phyloP scores from a whole-genome alignment of 2,329 filamentous ascomycete genomes.

The Lachnellula arida region DNA sequence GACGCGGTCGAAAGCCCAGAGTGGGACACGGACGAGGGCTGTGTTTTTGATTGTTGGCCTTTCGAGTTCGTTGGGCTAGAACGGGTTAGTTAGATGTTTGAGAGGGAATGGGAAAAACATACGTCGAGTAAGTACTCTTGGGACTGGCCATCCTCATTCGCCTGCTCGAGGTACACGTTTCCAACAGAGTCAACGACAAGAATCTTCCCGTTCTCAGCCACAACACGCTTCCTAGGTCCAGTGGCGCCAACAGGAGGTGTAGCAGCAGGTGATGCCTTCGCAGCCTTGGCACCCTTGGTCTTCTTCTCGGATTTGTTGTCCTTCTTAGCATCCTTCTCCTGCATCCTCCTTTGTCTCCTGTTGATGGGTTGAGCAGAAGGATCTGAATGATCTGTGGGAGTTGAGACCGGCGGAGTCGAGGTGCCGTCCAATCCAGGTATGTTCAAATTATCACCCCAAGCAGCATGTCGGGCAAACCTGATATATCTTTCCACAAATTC shows the following conservation, averaged over 20 bases:
- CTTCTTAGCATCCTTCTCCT: conserved; percentile 78
- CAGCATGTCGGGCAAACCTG: conserved; percentile 77
- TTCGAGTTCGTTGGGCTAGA: conserved; percentile 71
- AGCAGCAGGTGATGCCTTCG: conserved; percentile 37
- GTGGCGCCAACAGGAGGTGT: conserved; percentile 51
- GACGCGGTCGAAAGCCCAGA: conserved; percentile 62
- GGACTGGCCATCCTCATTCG: conserved; percentile 78
- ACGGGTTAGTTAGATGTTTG: conserved; percentile 19
- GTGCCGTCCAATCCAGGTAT: conserved; percentile 62
- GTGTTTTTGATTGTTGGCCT: conserved; percentile 77
- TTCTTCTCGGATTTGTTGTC: conserved; percentile 54
- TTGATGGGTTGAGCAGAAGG: conserved; percentile 59
- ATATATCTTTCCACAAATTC: conserved; percentile 93
- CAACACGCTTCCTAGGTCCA: conserved; percentile 79
- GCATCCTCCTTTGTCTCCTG: conserved; percentile 79
- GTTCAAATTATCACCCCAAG: conserved; percentile 79
- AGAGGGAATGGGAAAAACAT: conserved; percentile 38
- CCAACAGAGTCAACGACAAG: conserved; percentile 88
- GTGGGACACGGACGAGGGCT: conserved; percentile 71
- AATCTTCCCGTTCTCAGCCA: conserved; percentile 92
- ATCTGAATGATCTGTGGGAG: conserved; percentile 43
- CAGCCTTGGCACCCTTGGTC: conserved; percentile 43
- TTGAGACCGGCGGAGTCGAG: conserved; percentile 40
- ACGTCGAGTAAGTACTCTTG: conserved; percentile 87
- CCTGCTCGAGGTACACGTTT: conserved; percentile 91